phyloP scores from a whole-genome alignment of 139 green algal genomes.

The Monoraphidium neglectum region DNA sequence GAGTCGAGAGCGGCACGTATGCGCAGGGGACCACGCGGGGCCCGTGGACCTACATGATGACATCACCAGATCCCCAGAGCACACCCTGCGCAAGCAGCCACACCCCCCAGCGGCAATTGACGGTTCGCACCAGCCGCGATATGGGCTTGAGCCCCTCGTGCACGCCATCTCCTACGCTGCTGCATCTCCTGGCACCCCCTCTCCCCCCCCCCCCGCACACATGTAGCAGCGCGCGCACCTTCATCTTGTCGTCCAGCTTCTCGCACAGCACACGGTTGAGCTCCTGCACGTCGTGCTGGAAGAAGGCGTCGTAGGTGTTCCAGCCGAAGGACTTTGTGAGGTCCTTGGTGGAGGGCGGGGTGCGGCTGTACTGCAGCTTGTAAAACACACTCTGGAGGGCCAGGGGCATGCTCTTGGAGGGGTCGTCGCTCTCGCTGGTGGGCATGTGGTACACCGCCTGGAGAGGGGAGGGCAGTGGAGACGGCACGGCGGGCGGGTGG shows the following conservation, averaged over 20 bases:
- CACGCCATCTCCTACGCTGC: too few species aligned
- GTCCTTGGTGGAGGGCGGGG: conserved; percentile 89
- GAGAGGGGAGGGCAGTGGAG: not conserved
- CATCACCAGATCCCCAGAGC: too few species aligned
- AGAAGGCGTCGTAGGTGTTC: conserved; percentile 92
- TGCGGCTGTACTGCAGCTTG: conserved; percentile 89
- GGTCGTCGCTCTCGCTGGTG: conserved; percentile 74
- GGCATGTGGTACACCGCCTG: conserved; percentile 98
- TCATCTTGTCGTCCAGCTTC: conserved; percentile 99
- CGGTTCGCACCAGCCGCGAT: too few species aligned
- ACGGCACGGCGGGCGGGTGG: too few species aligned
- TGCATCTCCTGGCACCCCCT: too few species aligned
- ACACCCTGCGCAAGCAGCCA: too few species aligned
- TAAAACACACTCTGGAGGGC: conserved; percentile 97
- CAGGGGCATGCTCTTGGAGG: conserved; percentile 82
- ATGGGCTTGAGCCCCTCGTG: too few species aligned
- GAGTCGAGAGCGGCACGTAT: too few species aligned
- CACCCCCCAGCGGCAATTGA: too few species aligned
- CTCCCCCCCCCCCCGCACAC: too few species aligned
- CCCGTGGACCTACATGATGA: too few species aligned
- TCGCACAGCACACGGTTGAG: conserved; percentile 96
- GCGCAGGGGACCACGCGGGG: too few species aligned
- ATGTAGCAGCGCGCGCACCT: conserved; percentile 52
- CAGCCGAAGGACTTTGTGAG: conserved; percentile 98
- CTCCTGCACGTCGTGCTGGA: conserved; percentile 99